Evolutionary conservation across 441 rosid genomes (phyloP).

Genomic region (Euphorbia celastroides): DNA sequence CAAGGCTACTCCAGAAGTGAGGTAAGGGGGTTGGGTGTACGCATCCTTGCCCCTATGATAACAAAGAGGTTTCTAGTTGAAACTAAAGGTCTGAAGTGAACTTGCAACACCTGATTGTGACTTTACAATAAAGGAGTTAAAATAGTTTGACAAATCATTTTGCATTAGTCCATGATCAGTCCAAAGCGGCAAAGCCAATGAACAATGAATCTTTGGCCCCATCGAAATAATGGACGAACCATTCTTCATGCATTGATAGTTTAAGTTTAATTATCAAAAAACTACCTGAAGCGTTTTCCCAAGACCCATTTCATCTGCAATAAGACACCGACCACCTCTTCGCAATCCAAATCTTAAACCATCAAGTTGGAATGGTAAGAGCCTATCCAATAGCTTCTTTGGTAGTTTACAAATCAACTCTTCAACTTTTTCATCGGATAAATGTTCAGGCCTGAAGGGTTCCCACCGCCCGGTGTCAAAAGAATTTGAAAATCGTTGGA

Average conservation of each 20-base stretch:
- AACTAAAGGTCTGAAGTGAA: no score
- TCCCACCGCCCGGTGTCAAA: constrained; percentile 54
- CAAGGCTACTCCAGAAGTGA: no score
- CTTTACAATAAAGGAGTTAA: no score
- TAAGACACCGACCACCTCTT: constrained; percentile 92
- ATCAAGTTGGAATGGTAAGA: constrained; percentile 84
- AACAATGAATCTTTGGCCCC: no score
- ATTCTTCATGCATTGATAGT: background rate
- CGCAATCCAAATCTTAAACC: constrained; percentile 73
- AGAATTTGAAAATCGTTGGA: constrained; percentile 60
- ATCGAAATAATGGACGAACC: no score
- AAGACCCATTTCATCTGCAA: constrained; percentile 99
- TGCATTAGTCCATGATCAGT: no score
- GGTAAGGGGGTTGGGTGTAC: no score
- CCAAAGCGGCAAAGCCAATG: no score
- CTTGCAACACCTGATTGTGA: no score
- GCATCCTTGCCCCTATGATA: no score
- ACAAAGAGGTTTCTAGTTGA: no score
- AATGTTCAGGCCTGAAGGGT: constrained; percentile 77
- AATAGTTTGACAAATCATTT: no score
- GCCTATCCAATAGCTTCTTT: constrained; percentile 43
- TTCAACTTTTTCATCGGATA: constrained; percentile 55
- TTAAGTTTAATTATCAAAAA: background rate
- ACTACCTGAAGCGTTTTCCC: constrained; percentile 92
- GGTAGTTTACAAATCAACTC: constrained; percentile 60